A percentile compares a stretch with the other conserved stretches of the same genome.
Conservation (phyloP, 306 rosid species). For the Lathyrus oleraceus region DNA sequence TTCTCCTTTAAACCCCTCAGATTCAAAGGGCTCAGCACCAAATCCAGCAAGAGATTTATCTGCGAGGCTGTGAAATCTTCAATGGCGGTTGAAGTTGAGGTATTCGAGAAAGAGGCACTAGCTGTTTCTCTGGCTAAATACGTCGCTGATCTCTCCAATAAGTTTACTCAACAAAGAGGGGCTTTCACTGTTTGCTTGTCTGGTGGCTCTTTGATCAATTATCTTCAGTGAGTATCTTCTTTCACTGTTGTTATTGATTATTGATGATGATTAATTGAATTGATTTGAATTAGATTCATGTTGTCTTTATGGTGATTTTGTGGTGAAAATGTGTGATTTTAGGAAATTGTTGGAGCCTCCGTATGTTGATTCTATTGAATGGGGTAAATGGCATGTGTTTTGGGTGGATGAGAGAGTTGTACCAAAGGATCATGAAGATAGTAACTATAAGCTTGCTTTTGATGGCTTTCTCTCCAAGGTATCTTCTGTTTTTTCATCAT, state of each 20-base stretch:
- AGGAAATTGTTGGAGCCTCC: constrained; percentile 85
- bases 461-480: constrained; percentile 94
- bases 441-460: constrained; percentile 90
- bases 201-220: constrained; percentile 80
- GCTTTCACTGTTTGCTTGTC: constrained; percentile 79
- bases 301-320: not conserved
- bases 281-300: not conserved
- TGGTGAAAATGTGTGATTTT: constrained; percentile 31
- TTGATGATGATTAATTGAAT: not conserved
- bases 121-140: constrained; percentile 70
- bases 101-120: constrained; percentile 66
- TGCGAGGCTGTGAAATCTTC: constrained; percentile 30
- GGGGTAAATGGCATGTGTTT: constrained; percentile 90
- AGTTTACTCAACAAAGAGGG: constrained; percentile 62
- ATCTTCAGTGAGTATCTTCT: constrained; percentile 48
- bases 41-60: not conserved
- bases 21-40: constrained; percentile 5
- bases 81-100: constrained; percentile 45
- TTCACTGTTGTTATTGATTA: not conserved
- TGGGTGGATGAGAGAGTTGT: constrained; percentile 97
- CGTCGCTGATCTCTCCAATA: constrained; percentile 74
- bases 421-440: constrained; percentile 85
- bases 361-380: constrained; percentile 61
- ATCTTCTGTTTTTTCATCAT: not conserved
- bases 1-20: constrained; percentile 16